Base-by-base conservation (phyloP, 2,329 filamentous ascomycete species). In the Ustilaginoidea virens region DNA sequence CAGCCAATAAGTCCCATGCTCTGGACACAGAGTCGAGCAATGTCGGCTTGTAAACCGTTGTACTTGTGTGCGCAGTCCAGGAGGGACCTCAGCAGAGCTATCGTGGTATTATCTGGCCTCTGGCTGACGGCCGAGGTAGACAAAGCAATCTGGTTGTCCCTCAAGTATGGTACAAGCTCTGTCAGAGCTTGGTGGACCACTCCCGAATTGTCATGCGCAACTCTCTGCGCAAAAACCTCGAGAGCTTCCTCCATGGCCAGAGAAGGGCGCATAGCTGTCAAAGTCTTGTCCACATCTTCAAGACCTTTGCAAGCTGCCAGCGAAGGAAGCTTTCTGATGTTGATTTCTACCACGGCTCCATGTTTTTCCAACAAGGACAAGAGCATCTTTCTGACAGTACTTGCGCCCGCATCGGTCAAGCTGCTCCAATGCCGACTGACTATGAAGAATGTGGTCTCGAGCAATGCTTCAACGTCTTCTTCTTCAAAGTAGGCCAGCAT, bases 1-100 rank as follows among this genome's bases (percentile, higher is more conserved):
- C 86, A 93, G 5, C 92, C 90, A 30, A 98, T 74, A 13, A 92
- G 64, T 1, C 92, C 92, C 22, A 98, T 63, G 38, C 82, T 90
- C 44, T 80, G 73, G 10, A 83, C 79, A 36, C 81, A 83, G 3
- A 92, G 60, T 12, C 70, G 61, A 28, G 75, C 66, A 31, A 96
- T 80, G 9, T 73, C 69, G 6, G 61, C 50, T 23, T 80, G 68
- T 9, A 66, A 62, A 28, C 71, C 68, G 38, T 76, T 80, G 51
- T 90, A 90, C 37, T 78, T 83, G 31, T 85, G 72, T 28, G 77
- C 79, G 29, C 81, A 86, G 53, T 96, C 86, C 7, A 99, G 66
- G 8, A 98, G 61, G 9, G 80, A 74, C 29, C 87, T 72, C 28
- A 79, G 68, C 26, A 96, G 59, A 8, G 68, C 63, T 6, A 76